Base-by-base conservation (phyloP, 2,329 filamentous ascomycete genomes). In the Didymella lethalis region DNA sequence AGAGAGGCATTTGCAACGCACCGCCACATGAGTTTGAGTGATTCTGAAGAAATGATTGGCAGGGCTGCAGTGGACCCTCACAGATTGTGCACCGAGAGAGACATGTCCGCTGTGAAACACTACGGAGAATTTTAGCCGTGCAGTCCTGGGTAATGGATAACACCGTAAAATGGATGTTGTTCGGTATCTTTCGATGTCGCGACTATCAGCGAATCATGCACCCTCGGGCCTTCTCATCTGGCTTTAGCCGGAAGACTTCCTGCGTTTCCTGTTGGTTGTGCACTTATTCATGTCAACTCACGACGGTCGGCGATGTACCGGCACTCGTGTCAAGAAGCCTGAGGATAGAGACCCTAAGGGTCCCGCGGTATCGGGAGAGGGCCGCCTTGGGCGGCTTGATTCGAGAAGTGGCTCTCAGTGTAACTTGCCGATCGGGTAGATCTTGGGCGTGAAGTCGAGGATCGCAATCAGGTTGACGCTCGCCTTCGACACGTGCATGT, bases 381-480 rank as follows among this genome's bases (percentile, higher is more conserved):
- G 59, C 62, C 53, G 51, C 34, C 54, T 45, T 23, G 38, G 51
- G 31, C 51, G 57, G 46, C 57, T 57, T 53, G 52, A 59, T 36
- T 52, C 46, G 44, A 29, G 20, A 43, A 43, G 47, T 64, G 54
- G 58, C 57, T 65, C 34, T 64, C 60, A 61, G 65, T 53, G 59
- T 59, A 60, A 62, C 53, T 56, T 55, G 63, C 62, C 57, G 66
- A 68, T 67, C 61, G 46, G 29, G 66, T 51, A 64, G 71, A 69
- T 73, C 63, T 67, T 70, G 60, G 64, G 63, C 59, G 23, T 54
- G 46, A 52, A 51, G 43, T 41, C 55, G 70, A 66, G 63, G 67
- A 73, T 73, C 70, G 54, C 60, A 72, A 73, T 73, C 58, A 52
- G 14, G 38, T 20, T 44, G 54, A 52, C 56, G 46, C 47, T 29